Evolutionary conservation across 1,284 basidiomycete species (phyloP), one percentile per base, ranked within the genome.

Genomic region (Rhodotorula mucilaginosa): DNA sequence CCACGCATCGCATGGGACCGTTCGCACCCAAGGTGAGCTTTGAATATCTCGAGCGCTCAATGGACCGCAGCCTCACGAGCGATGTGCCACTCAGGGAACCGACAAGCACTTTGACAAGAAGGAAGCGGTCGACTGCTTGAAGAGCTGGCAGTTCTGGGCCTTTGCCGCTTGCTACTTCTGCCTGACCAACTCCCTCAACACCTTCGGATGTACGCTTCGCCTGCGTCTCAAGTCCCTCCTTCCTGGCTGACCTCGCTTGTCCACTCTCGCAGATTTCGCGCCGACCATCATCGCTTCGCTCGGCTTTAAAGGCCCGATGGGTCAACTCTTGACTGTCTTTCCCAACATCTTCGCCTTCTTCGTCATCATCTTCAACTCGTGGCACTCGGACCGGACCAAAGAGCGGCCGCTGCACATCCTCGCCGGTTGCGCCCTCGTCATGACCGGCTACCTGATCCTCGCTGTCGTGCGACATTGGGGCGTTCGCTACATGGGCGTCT

Each of bases 101-200:
- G 79, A 80, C 67, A 79, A 79, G 69, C 79, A 80, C 69, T 79
- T 79, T 47, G 77, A 79, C 64, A 58, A 57, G 56, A 46, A 58
- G 21, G 69, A 58, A 1, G 78, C 79, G 44, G 23, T 75, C 61
- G 67, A 57, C 26, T 78, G 76, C 19, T 16, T 80, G 65, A 77
- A 72, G 34, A 60, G 67, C 10, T 78, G 75, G 76, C 66, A 79
- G 44, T 80, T 80, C 71, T 80, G 76, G 75, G 64, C 66, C 2
- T 80, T 80, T 64, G 78, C 77, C 8, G 46, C 31, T 3, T 46
- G 57, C 65, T 70, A 74, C 58, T 68, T 64, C 52, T 62, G 57
- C 46, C 31, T 64, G n/a, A 56, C 66, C 7, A 64, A 61, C 46
- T 67, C 65, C 18, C 64, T 72, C 60, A 72, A 68, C 44, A 48